phyloP scores from a whole-genome alignment of 2,329 filamentous ascomycete genomes.

The Balansia obtecta region DNA sequence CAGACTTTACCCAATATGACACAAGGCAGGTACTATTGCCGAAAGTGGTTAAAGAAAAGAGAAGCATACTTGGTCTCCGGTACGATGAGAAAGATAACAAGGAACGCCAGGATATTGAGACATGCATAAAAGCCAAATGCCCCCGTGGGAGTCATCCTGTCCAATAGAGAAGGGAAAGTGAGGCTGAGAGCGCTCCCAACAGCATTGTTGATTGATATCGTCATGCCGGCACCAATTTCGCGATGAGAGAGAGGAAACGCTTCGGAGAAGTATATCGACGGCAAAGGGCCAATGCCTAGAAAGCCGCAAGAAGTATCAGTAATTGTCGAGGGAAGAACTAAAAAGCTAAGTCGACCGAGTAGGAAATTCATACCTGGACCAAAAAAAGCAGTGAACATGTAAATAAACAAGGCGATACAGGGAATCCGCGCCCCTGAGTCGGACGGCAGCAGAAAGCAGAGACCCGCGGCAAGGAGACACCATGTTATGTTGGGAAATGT shows the following conservation, averaged over 20 bases:
- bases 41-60: too few species aligned
- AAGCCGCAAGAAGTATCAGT: too few species aligned
- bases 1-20: too few species aligned
- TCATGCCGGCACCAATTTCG: slow-evolving; percentile 22
- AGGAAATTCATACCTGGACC: slow-evolving; percentile 21
- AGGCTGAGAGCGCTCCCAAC: slow-evolving; percentile 17
- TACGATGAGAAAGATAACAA: slow-evolving; percentile 53
- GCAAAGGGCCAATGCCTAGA: slow-evolving; percentile 19
- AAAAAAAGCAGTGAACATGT: slow-evolving; percentile 33
- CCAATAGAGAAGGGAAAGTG: slow-evolving; percentile 34
- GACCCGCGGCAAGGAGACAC: slow-evolving; percentile 19
- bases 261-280: slow-evolving; percentile 38
- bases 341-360: not conserved
- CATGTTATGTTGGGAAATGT: slow-evolving; percentile 21
- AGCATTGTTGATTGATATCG: slow-evolving; percentile 19
- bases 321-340: too few species aligned
- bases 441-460: slow-evolving; percentile 35
- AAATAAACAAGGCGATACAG: slow-evolving; percentile 37
- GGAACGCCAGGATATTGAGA: slow-evolving; percentile 45
- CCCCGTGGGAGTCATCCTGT: slow-evolving; percentile 21
- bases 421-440: slow-evolving; percentile 27
- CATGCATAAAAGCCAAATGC: slow-evolving; percentile 50
- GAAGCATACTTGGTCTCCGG: slow-evolving; percentile 23
- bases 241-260: slow-evolving; percentile 42
- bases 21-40: too few species aligned